Base-by-base conservation (phyloP, 495 filamentous ascomycete genomes). In the Talaromyces proteolyticus region DNA sequence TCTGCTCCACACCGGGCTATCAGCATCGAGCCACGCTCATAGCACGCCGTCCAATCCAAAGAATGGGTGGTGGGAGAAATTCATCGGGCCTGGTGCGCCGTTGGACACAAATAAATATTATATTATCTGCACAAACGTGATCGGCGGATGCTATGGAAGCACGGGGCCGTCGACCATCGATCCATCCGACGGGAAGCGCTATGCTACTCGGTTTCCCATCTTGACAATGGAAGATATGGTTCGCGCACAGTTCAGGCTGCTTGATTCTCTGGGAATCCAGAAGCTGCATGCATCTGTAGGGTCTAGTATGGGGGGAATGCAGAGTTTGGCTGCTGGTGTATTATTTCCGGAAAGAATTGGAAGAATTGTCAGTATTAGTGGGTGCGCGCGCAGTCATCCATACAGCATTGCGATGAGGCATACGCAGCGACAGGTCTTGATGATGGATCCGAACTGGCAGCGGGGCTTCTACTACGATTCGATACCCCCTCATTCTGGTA, bases 381-480 rank as follows among this genome's bases (percentile, higher is more conserved):
- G 91, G 34, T 98, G 93, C 63, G 93, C 91, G 8, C 79, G 93
- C 51, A 95, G 89, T 60, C 93, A 98, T 68, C 93, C 93, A 18
- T 97, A 97, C 67, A 95, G 91, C 62, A 95, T 98, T 67, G 93
- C 93, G 6, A 94, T 98, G 94, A 79, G 93, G n/a, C 92, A 98
- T 73, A 92, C 93, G 0, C 93, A 98, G 66, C 85, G 93, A 24
- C 93, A 96, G 69, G 93, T 96, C 6, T 77, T 99, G 19, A 96
- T 99, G 91, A 95, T 92, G 84, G 93, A 99, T 56, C 89, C 91
- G 1, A 89, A 94, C 53, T 99, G 94, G 94, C 82, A 85, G 51
- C 88, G 93, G n/a, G 93, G 93, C 1, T 95, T 90, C 69, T 99
- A 97, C 71, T 97, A 97, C 61, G 84, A 84, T 50, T 64, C 74